phyloP scores from a whole-genome alignment of 2,329 filamentous ascomycete species.

The Colletotrichum orbiculare region DNA sequence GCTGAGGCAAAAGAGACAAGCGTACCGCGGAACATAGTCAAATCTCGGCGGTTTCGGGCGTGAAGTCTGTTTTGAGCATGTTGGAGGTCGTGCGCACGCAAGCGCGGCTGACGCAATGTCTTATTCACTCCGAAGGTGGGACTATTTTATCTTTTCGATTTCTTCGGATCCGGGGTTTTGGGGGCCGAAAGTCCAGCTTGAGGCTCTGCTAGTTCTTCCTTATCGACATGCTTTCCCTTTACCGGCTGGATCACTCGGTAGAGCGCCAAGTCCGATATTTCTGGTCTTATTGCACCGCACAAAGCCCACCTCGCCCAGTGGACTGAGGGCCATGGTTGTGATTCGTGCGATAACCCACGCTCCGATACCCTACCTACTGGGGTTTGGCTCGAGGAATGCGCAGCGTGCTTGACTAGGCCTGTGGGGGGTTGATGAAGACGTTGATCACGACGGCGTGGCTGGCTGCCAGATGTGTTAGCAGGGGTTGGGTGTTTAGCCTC shows the following conservation, averaged over 20 bases:
- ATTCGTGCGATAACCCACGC: neutral
- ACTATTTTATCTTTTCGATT: slow-evolving; percentile 13
- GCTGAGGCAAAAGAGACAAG: slow-evolving; percentile 6
- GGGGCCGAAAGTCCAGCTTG: slow-evolving; percentile 12
- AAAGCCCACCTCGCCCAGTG: slow-evolving; percentile 19
- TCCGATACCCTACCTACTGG: slow-evolving; percentile 21
- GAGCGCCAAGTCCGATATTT: slow-evolving; percentile 11
- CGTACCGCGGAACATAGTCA: slow-evolving; percentile 12
- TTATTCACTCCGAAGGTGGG: slow-evolving; percentile 20
- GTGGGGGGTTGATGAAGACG: slow-evolving; percentile 22
- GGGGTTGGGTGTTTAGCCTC: slow-evolving; percentile 6
- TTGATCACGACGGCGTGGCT: slow-evolving; percentile 25
- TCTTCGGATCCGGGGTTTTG: neutral
- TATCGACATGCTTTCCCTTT: neutral
- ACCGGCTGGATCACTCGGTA: slow-evolving; percentile 10
- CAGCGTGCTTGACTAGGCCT: slow-evolving; percentile 10
- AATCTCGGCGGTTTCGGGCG: slow-evolving; percentile 7
- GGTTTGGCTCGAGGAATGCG: slow-evolving; percentile 21
- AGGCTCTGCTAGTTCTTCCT: slow-evolving; percentile 8
- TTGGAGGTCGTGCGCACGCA: slow-evolving; percentile 1
- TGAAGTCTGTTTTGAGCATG: slow-evolving; percentile 19
- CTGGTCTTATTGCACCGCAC: slow-evolving; percentile 17
- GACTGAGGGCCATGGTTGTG: slow-evolving; percentile 9
- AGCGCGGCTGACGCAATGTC: slow-evolving; percentile 29
- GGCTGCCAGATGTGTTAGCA: slow-evolving; percentile 18